These are phyloP conservation scores for Corynascus novoguineensis DNA, from an alignment of 495 filamentous ascomycete genomes.

Conservation along the genomic window DNA sequence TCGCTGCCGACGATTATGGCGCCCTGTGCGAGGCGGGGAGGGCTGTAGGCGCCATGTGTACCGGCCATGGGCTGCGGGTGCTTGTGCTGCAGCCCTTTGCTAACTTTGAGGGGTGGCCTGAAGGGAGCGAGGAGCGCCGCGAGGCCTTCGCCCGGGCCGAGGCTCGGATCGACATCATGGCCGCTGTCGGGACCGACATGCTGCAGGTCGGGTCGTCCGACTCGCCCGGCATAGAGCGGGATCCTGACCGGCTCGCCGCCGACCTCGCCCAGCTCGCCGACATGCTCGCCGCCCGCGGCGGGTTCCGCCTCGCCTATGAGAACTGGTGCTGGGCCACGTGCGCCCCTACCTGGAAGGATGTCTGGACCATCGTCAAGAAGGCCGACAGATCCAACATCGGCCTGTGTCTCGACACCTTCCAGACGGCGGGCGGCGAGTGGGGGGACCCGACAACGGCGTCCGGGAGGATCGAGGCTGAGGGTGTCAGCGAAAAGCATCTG, in stretches of 20 bases:
- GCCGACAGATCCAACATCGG: constrained; percentile 63
- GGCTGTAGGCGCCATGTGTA: constrained; percentile 50
- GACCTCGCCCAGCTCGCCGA: constrained; percentile 63
- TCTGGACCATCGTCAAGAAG: constrained; percentile 59
- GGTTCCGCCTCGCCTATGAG: constrained; percentile 66
- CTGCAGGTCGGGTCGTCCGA: constrained; percentile 77
- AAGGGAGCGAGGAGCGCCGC: constrained; percentile 48
- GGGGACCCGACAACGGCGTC: constrained; percentile 64
- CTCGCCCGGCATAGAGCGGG: constrained; percentile 47
- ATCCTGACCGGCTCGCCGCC: constrained; percentile 45
- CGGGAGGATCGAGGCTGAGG: constrained; percentile 43
- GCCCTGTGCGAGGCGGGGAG: constrained; percentile 46
- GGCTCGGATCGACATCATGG: constrained; percentile 71
- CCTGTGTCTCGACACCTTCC: constrained; percentile 78
- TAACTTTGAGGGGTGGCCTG: constrained; percentile 74
- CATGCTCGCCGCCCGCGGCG: constrained; percentile 50
- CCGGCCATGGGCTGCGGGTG: constrained; percentile 50
- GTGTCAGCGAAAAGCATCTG: constrained; percentile 33
- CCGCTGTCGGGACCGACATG: constrained; percentile 62
- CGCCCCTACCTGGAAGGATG: constrained; percentile 61
- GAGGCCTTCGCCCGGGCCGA: constrained; percentile 61
- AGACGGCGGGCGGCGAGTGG: constrained; percentile 70
- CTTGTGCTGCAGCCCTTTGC: constrained; percentile 75
- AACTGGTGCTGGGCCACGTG: constrained; percentile 82
- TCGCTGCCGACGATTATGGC: constrained; percentile 52